phyloP scores from a whole-genome alignment of 495 filamentous ascomycete species.

The Cetradonia linearis region DNA sequence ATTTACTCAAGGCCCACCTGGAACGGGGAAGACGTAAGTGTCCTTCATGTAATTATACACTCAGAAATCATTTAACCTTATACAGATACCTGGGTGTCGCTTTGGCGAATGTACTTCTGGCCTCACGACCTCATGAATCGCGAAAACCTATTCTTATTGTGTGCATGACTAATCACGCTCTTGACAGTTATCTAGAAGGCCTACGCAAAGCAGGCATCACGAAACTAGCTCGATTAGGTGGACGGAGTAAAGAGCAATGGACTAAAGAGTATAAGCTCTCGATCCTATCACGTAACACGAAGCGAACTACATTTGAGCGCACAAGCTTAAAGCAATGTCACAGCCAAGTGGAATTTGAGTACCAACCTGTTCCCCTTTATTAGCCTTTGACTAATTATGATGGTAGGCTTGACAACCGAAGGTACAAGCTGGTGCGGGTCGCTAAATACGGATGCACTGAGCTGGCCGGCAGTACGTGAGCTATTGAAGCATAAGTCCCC shows the following conservation, averaged over 20 bases:
- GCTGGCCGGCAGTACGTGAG: slow-evolving; percentile 23
- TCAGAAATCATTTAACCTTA: not conserved
- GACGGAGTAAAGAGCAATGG: slow-evolving; percentile 40
- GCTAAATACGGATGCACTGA: slow-evolving; percentile 18
- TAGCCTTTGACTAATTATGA: not conserved
- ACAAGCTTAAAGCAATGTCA: slow-evolving; percentile 6
- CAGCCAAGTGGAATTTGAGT: slow-evolving; percentile 14
- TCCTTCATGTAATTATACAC: not conserved
- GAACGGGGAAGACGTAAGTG: slow-evolving; percentile 51
- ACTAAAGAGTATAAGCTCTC: slow-evolving; percentile 20
- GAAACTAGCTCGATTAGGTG: slow-evolving; percentile 55
- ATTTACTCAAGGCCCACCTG: slow-evolving; percentile 66
- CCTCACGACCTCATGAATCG: slow-evolving; percentile 36
- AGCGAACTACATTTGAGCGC: slow-evolving; percentile 14
- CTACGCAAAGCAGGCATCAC: slow-evolving; percentile 41
- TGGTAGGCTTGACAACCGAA: slow-evolving; percentile 18
- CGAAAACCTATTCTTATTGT: slow-evolving; percentile 51
- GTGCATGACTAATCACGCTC: slow-evolving; percentile 59
- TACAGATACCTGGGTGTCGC: slow-evolving; percentile 27
- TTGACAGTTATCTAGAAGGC: slow-evolving; percentile 55
- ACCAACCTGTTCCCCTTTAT: not conserved
- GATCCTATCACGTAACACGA: slow-evolving; percentile 18
- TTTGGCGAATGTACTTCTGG: slow-evolving; percentile 47
- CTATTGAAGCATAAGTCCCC: slow-evolving; percentile 18
- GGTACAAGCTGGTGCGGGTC: slow-evolving; percentile 23